Evolutionary conservation across 140 eudicot genomes (phyloP).

Genomic region (Oenanthe javanica): DNA sequence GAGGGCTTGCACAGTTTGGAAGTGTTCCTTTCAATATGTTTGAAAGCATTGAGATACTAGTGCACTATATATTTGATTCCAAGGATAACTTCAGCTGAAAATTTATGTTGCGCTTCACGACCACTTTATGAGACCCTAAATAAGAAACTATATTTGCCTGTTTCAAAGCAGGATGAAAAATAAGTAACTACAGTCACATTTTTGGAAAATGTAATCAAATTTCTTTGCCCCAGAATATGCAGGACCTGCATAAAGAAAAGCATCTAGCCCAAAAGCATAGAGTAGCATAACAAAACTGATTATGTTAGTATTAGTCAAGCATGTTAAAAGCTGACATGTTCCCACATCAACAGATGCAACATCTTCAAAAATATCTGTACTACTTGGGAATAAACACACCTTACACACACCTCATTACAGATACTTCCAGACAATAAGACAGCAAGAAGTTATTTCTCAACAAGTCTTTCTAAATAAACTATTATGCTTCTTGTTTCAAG

Average conservation of each 20-base stretch:
- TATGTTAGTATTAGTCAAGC: background rate
- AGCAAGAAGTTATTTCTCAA: no score
- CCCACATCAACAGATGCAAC: background rate
- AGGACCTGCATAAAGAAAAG: background rate
- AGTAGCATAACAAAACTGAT: background rate
- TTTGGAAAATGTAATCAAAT: background rate
- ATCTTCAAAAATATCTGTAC: background rate
- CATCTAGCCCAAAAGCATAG: background rate
- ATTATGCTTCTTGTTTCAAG: background rate
- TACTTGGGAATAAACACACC: background rate
- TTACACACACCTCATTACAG: background rate
- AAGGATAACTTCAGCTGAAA: background rate
- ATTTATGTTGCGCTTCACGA: background rate
- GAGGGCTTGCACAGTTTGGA: background rate
- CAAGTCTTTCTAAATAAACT: no score
- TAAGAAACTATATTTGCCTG: background rate
- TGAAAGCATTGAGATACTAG: background rate
- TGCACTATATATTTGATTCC: background rate
- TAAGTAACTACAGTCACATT: no score
- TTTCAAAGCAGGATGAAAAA: background rate
- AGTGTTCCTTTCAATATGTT: background rate
- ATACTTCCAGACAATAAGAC: background rate
- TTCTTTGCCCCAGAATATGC: background rate
- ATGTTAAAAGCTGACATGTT: background rate
- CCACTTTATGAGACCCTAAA: constrained; percentile 3